phyloP scores from a whole-genome alignment of 1,284 basidiomycete species.

The Coniferiporia sulphurascens region DNA sequence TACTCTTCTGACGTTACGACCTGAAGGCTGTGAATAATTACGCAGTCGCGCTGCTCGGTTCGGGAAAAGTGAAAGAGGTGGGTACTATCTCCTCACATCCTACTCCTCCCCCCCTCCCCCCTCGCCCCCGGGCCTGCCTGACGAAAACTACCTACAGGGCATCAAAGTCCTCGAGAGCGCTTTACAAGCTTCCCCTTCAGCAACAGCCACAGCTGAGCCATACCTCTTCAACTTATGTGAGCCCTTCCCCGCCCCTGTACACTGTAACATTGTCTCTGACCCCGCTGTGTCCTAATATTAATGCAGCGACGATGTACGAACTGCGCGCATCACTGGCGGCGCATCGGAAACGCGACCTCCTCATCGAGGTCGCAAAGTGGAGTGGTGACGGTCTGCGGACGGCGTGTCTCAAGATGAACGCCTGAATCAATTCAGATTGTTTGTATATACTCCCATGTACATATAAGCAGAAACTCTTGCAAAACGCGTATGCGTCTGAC shows the following conservation, averaged over 20 bases:
- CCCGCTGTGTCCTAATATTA: no score
- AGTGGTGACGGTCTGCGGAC: conserved; percentile 74
- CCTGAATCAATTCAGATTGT: background rate
- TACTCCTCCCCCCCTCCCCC: background rate
- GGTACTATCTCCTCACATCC: conserved; percentile 10
- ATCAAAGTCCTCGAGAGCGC: conserved; percentile 63
- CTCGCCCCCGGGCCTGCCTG: background rate
- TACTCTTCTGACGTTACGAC: no score
- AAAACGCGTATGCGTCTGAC: no score
- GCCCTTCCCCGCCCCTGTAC: conserved; percentile 25
- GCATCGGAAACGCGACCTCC: conserved; percentile 67
- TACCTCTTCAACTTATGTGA: conserved; percentile 77
- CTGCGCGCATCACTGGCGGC: conserved; percentile 62
- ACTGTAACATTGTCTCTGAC: background rate
- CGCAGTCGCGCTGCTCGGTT: conserved; percentile 61
- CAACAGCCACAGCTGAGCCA: conserved; percentile 68
- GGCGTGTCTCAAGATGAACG: conserved; percentile 74
- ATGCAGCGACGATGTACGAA: conserved; percentile 72
- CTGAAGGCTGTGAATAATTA: conserved; percentile 72
- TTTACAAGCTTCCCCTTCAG: conserved; percentile 56
- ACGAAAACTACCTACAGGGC: conserved; percentile 31
- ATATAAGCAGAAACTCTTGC: no score
- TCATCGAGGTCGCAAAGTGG: conserved; percentile 75
- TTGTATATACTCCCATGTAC: no score
- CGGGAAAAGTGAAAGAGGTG: conserved; percentile 70